A percentile compares a stretch with the other conserved stretches of the same genome.
Conservation (phyloP, 2,329 filamentous ascomycete species). For the Cladophialophora carrionii region DNA sequence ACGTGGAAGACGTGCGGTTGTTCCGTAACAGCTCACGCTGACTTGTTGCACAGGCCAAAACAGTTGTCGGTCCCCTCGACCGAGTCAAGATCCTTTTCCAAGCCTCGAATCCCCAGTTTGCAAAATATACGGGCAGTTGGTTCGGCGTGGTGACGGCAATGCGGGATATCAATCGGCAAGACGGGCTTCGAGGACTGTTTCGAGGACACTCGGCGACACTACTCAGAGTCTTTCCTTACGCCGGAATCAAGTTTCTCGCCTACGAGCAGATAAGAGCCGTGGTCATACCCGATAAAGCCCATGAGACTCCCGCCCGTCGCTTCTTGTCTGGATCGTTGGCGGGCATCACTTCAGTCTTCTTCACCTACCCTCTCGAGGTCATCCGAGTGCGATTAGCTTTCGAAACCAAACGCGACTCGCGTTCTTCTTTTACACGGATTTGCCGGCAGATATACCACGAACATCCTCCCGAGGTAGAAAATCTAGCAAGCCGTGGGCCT, state of each 20-base stretch:
- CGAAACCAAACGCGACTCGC: constrained; percentile 77
- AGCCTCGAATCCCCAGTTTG: constrained; percentile 88
- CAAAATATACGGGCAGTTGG: constrained; percentile 90
- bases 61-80: constrained; percentile 90
- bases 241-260: constrained; percentile 94
- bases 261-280: constrained; percentile 91
- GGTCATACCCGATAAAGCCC: constrained; percentile 69
- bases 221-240: constrained; percentile 93
- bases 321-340: constrained; percentile 51
- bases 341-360: constrained; percentile 89
- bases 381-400: constrained; percentile 91
- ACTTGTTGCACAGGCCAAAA: constrained; percentile 72
- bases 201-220: constrained; percentile 93
- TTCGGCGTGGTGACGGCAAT: constrained; percentile 80
- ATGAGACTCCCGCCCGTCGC: constrained; percentile 80
- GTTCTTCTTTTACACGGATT: constrained; percentile 73
- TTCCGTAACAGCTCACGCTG: constrained; percentile 22
- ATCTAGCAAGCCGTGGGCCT: constrained; percentile 45
- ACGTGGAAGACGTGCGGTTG: constrained; percentile 45
- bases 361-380: constrained; percentile 93
- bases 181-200: constrained; percentile 78
- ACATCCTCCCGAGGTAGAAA: constrained; percentile 51
- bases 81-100: constrained; percentile 99
- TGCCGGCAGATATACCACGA: constrained; percentile 87
- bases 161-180: constrained; percentile 75